Evolutionary conservation across 805 yeast genomes (phyloP).

Genomic region (Wickerhamiella australiensis): DNA sequence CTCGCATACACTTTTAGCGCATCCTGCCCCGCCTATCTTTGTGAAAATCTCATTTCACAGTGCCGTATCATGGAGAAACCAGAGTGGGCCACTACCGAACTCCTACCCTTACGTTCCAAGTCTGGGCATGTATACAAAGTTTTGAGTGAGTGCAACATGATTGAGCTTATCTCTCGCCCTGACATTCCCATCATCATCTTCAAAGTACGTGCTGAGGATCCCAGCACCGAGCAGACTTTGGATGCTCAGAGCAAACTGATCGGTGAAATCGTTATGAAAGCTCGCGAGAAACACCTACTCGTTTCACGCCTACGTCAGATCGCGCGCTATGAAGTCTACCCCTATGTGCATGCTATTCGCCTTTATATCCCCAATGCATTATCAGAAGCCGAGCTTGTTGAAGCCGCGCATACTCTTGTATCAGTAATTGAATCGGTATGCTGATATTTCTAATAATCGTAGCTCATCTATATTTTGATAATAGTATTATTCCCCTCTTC

Average conservation of each 20-base stretch:
- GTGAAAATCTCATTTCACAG: constrained; percentile 29
- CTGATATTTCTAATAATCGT: neutral
- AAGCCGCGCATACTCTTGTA: constrained; percentile 32
- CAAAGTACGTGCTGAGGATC: constrained; percentile 31
- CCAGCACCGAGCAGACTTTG: constrained; percentile 23
- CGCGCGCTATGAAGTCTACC: constrained; percentile 61
- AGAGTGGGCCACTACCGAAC: constrained; percentile 23
- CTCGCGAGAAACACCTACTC: constrained; percentile 43
- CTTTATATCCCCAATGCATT: constrained; percentile 40
- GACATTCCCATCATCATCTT: constrained; percentile 63
- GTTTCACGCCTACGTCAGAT: constrained; percentile 54
- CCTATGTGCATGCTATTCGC: constrained; percentile 50
- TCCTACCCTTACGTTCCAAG: constrained; percentile 17
- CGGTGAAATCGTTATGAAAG: constrained; percentile 51
- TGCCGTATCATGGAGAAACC: constrained; percentile 26
- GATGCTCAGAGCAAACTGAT: constrained; percentile 34
- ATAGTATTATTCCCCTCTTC: no score
- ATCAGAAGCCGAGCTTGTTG: constrained; percentile 34
- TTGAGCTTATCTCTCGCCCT: constrained; percentile 44
- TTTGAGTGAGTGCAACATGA: constrained; percentile 23
- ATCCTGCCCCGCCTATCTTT: constrained; percentile 83
- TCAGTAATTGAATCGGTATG: constrained; percentile 12
- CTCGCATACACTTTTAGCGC: constrained; percentile 90
- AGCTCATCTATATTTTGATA: neutral
- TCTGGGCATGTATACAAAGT: constrained; percentile 15